Base-by-base conservation (phyloP, 2,329 filamentous ascomycete genomes). In the Lachnum nothofagi region DNA sequence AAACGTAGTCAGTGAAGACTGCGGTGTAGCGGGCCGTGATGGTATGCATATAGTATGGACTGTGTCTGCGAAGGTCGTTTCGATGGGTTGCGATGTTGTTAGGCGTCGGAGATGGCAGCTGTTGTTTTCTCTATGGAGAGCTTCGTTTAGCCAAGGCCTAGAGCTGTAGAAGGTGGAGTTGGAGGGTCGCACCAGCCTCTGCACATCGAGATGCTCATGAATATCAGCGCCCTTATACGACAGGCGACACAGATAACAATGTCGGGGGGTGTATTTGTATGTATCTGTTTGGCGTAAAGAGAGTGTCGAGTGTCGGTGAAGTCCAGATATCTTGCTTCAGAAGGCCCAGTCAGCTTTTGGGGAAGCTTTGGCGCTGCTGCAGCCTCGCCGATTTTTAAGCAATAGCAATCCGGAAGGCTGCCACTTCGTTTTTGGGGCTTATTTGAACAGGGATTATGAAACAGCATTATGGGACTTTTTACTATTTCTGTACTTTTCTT, bases 1-100 rank as follows among this genome's bases (percentile, higher is more conserved):
- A n/a, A 19, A 22, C 48, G 44, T 20, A 44, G 44, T 44, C 49
- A 44, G 44, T n/a, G 27, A 51, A 44, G 49, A 51, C 44, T 51
- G 40, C 49, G 17, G 41, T 20, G 33, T 27, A 35, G 23, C 8
- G 35, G 20, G n/a, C 34, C 49, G 34, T 44, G 23, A 19, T 14
- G 31, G 39, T 37, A 51, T 51, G 49, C 49, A 51, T 51, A 33
- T 47, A 48, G 42, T 38, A 39, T 42, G 9, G 44, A 33, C 46
- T 40, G 22, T 20, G 17, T 16, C 22, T 41, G 44, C 24, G 41
- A 20, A 44, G n/a, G 19, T 41, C 33, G 16, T 29, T 31, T 44
- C 37, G 24, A 14, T 29, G 16, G 41, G 23, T 43, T 20, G 31
- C 27, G 41, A 43, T 34, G 29, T 19, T 17, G 17, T 19, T 40